A percentile compares a stretch with the other conserved stretches of the same genome.
These are phyloP conservation scores for Gnomoniopsis sp. DNA, from an alignment of 2,329 filamentous ascomycete genomes.

Conservation along the genomic window DNA sequence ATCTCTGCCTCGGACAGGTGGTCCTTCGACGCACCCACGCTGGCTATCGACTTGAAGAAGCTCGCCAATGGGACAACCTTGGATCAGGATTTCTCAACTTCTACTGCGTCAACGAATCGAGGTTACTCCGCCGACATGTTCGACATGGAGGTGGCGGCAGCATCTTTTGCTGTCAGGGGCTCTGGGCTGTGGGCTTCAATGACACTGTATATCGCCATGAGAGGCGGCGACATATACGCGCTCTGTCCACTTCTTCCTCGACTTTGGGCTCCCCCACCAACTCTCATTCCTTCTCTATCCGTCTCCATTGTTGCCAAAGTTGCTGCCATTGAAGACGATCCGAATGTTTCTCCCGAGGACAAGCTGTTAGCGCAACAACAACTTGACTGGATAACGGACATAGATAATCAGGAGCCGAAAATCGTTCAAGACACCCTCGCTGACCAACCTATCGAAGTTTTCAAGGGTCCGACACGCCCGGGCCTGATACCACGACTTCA, in stretches of 20 bases:
- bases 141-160: conserved; percentile 91
- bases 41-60: conserved; percentile 86
- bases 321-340: conserved; percentile 59
- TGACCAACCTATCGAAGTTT: conserved; percentile 53
- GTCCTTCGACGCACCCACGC: conserved; percentile 79
- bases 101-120: conserved; percentile 68
- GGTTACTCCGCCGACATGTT: conserved; percentile 85
- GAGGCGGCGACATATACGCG: conserved; percentile 87
- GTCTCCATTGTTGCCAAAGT: conserved; percentile 77
- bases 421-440: conserved; percentile 47
- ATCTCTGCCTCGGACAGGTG: conserved; percentile 78
- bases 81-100: conserved; percentile 80
- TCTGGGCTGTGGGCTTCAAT: conserved; percentile 90
- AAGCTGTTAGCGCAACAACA: conserved; percentile 62
- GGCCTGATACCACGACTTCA: conserved; percentile 58
- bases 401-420: conserved; percentile 60
- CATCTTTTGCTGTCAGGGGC: conserved; percentile 67
- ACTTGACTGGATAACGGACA: conserved; percentile 64
- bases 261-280: conserved; percentile 76
- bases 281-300: conserved; percentile 76
- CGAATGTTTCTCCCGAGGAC: conserved; percentile 45
- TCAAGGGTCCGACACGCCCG: conserved; percentile 52
- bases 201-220: conserved; percentile 97
- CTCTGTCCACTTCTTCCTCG: conserved; percentile 85
- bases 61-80: conserved; percentile 78